Percentiles rank a stretch among this genome's conserved stretches.
Conservation (phyloP, 2,329 filamentous ascomycete species). For the Botrytis paeoniae region DNA sequence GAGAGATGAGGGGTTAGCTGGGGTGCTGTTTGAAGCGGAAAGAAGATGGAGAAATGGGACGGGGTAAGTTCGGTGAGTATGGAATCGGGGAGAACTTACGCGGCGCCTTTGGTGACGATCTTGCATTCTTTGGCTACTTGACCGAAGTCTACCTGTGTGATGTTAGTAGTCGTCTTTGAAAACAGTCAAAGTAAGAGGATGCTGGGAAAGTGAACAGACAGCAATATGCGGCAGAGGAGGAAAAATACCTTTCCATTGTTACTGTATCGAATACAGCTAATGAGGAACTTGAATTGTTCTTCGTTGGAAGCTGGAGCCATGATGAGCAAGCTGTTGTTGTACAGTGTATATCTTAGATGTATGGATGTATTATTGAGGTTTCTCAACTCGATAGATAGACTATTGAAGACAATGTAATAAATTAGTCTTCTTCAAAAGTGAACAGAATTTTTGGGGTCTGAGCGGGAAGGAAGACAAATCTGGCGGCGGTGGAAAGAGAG, state of each 20-base stretch:
- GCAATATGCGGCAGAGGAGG: not conserved
- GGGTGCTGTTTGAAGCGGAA: not conserved
- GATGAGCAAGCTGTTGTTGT: conserved; percentile 25
- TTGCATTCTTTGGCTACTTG: conserved; percentile 61
- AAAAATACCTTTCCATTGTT: conserved; percentile 55
- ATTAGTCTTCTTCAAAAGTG: not conserved
- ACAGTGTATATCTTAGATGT: not conserved
- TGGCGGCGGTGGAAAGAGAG: not conserved
- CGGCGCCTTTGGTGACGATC: conserved; percentile 64
- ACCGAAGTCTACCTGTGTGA: conserved; percentile 58
- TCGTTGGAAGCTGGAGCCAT: conserved; percentile 52
- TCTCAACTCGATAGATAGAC: not conserved
- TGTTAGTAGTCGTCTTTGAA: not conserved
- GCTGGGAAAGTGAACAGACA: not conserved
- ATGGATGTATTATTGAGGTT: not conserved
- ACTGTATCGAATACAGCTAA: conserved; percentile 62
- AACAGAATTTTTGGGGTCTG: not conserved
- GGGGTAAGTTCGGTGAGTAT: not conserved
- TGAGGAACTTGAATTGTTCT: conserved; percentile 63
- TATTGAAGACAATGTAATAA: not conserved
- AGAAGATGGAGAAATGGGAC: not conserved
- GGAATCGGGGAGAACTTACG: conserved; percentile 51
- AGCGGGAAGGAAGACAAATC: not conserved
- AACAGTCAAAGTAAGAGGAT: fast-evolving
- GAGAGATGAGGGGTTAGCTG: conserved; percentile 3